Base-by-base conservation (phyloP, 176 grass and related monocot species). In the Aechmea fasciata region DNA sequence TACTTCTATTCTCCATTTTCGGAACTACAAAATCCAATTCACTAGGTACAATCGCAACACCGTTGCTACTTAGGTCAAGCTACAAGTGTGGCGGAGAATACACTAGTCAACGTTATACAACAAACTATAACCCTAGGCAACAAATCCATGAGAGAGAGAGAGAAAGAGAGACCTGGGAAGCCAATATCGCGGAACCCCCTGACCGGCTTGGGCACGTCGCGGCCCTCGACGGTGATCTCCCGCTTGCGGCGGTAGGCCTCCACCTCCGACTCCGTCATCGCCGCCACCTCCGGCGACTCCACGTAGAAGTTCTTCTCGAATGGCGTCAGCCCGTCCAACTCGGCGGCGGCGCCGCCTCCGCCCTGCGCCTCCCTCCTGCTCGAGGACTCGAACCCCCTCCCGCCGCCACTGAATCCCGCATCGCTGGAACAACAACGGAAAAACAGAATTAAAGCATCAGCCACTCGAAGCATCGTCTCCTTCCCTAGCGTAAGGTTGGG, bases 231-330 rank as follows among this genome's bases (percentile, higher is more conserved):
- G 3, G 94, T 93, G 55, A 99, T 93, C 69, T 93, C 86, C 76
- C 87, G 70, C 53, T 82, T 82, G 57, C 80, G 82, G 22, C 94
- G 84, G 75, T 99, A 99, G 3, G 89, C 89, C 61, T 87, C 87
- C 3, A 93, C 82, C 57, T 99, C 94, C 28, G 82, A 76, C 65
- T 72, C 77, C 51, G 87, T 90, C 94, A 99, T 93, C 49, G 73
- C 52, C 51, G 74, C 76, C 53, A 99, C 89, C 25, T 89, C 63
- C 11, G 79, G 80, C 1, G 90, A 79, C 82, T 99, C 94, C 69
- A 93, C 82, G 11, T 90, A 93, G 87, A 99, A 99, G 74, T 99
- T 99, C 77, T 99, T 99, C 66, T 93, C 94, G 68, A 93, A 99
- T 10, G 80, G 84, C 15, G 86, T 83, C 77, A 99, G 79, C 72